Base-by-base conservation (phyloP, 108 stramenopile species). In the Skeletonema tropicum region DNA sequence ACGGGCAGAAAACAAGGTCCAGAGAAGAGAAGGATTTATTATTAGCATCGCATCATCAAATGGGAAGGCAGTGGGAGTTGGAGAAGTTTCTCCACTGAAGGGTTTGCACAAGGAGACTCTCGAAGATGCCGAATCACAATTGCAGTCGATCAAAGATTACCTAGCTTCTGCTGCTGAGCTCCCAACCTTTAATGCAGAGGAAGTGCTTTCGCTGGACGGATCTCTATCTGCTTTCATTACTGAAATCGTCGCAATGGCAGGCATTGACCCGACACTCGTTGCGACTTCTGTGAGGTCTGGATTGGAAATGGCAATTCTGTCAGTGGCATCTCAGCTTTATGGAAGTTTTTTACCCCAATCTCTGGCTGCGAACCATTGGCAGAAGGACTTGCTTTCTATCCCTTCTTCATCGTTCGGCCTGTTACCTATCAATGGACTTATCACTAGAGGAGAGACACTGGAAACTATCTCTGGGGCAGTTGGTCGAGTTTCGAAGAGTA, bases 261-360 rank as follows among this genome's bases (percentile, higher is more conserved):
- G 70, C 14, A 74, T 90, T 21, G 68, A 66, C n/a, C 42, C 65
- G 29, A 60, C 64, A 3, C 48, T 36, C 17, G 39, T 86, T 25
- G 63, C 76, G 6, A 49, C 70, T 49, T 87, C 89, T 73, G 90
- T 96, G 42, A 74, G 84, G 17, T 80, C 90, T 48, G 92, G 92
- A 2, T 39, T 96, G 21, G 94, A 96, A 77, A 94, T 92, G 91
- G 90, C 91, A n/a, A 38, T 94, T 33, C 71, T 92, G 26, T 88
- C 89, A 57, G 46, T 94, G 21, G 74, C 89, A 23, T 84, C 90
- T 30, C 90, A 89, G 45, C 35, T 79, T 26, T 60, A 67, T 15
- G 76, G 82, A 72, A 64, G 48, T 3, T 89, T 88, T 26, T 61
- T 94, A 26, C 88, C 83, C 60, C 83, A 86, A 69, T 86, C 92